phyloP scores from a whole-genome alignment of 202 grass and related monocot genomes.

The Panicum hallii region DNA sequence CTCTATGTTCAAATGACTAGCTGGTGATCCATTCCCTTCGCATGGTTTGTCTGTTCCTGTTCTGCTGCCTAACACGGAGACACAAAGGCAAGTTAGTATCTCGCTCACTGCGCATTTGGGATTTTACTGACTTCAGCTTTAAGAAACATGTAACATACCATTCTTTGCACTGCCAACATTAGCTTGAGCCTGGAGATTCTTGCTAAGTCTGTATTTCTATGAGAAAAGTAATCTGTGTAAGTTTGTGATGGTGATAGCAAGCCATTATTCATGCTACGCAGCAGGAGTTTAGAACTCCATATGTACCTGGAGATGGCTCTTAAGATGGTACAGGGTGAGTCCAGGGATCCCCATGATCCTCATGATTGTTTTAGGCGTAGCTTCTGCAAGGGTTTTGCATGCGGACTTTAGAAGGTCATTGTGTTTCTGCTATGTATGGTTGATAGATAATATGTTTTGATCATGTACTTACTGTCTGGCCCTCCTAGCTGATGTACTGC shows the following conservation, averaged over 20 bases:
- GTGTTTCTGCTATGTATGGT: not conserved
- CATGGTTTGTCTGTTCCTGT: constrained; percentile 39
- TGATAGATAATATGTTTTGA: not conserved
- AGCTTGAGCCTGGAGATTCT: constrained; percentile 79
- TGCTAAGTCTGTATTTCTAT: constrained; percentile 91
- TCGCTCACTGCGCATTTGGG: not conserved
- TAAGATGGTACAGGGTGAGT: constrained; percentile 84
- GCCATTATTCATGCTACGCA: constrained; percentile 28
- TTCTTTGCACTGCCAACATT: constrained; percentile 54
- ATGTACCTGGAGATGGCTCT: constrained; percentile 90
- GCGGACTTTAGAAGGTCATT: constrained; percentile 17
- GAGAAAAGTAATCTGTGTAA: constrained; percentile 44
- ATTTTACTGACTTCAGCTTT: constrained; percentile 6
- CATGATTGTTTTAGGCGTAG: constrained; percentile 84
- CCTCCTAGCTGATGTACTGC: constrained; percentile 86
- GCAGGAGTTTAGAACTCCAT: constrained; percentile 10
- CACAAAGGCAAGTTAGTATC: constrained; percentile 37
- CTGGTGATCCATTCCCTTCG: constrained; percentile 54
- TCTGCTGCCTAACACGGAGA: constrained; percentile 52
- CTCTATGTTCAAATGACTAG: constrained; percentile 50
- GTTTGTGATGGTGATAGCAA: constrained; percentile 20
- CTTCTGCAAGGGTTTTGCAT: constrained; percentile 55
- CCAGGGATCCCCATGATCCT: constrained; percentile 78
- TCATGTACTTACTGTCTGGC: constrained; percentile 83
- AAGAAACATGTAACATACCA: constrained; percentile 47